A percentile compares a stretch with the other conserved stretches of the same genome.
Conservation (phyloP, 345 rosid genomes). For the Boechera divaricarpa region DNA sequence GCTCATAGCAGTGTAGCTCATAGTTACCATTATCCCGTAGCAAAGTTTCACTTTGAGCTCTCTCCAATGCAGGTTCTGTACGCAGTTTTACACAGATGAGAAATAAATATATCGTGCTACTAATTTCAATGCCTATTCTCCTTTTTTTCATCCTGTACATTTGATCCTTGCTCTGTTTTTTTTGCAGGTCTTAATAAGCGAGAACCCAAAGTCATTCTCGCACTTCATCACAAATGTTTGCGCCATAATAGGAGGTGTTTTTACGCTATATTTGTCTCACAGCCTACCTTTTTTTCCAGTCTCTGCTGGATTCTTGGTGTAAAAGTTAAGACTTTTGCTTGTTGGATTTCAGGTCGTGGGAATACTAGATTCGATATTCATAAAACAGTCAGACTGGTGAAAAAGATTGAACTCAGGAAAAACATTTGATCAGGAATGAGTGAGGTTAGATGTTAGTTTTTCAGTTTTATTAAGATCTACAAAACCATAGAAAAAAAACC, state of each 20-base stretch:
- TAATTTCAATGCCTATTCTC: background rate
- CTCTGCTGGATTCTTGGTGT: background rate
- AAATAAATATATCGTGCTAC: constrained; percentile 8
- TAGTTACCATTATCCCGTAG: constrained; percentile 66
- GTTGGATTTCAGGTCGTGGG: constrained; percentile 81
- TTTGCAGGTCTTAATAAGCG: constrained; percentile 76
- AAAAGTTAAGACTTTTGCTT: background rate
- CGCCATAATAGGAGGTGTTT: constrained; percentile 95
- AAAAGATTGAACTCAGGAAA: constrained; percentile 88
- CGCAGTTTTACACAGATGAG: background rate
- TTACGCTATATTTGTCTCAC: constrained; percentile 62
- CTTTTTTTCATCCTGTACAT: background rate
- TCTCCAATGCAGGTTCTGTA: constrained; percentile 95
- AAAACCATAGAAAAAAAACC: constrained; percentile 6
- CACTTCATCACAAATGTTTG: constrained; percentile 97
- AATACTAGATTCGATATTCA: constrained; percentile 81
- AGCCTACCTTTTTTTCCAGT: background rate
- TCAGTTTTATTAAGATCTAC: background rate
- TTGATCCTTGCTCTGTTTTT: constrained; percentile 21
- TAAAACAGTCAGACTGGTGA: constrained; percentile 75
- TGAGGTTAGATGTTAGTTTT: constrained; percentile 13
- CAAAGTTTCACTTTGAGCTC: constrained; percentile 88
- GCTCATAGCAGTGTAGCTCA: constrained; percentile 88
- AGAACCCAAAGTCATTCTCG: constrained; percentile 77
- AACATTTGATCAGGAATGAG: constrained; percentile 57